Evolutionary conservation across 768 basidiomycete species (phyloP), one percentile per base, ranked within the genome.

Genomic region (Cystobasidiopsis lactophilus): DNA sequence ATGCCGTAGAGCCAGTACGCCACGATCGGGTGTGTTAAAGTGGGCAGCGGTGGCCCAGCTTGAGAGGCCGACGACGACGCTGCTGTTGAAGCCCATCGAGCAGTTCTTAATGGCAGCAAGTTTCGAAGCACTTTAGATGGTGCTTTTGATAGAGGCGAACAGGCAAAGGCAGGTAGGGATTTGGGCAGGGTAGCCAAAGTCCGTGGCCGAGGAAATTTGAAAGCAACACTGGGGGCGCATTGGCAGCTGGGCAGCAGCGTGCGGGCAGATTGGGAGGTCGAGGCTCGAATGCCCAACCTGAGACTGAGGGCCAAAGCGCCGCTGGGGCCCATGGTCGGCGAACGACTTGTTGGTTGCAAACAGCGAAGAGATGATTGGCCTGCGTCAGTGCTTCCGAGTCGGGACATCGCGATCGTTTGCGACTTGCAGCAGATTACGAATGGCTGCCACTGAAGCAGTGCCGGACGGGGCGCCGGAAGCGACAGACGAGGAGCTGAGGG

Each of bases 1-100:
- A 85, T 89, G 48, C 74, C 64, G 62, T 89, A 72, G 18, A 98
- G 75, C 86, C 91, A 95, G 16, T 40, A 54, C 5, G 56, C 48
- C 1, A 63, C 60, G 27, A 44, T 5, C 10, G 62, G 62, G 1
- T 52, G 39, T 5, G 62, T 63, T n/a, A 62, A 46, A 4, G 24
- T 38, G 2, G 53, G 50, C 16, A 57, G 44, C 14, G 54, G 47
- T 0, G 41, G 53, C 19, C 40, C 29, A 4, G 51, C 41, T 18
- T 18, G 13, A 31, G 52, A 14, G 10, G 40, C 11, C 21, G 54
- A 54, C 30, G 41, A 7, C 16, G 59, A 39, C 1, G 52, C 33
- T 19, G 48, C 10, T 5, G 59, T 31, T 16, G 57, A 45, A 13
- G 29, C 5, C 9, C 51, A 39, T 9, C 38, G 46, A 37, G 37